Base-by-base conservation (phyloP, 768 basidiomycete genomes). In the Lentinula sp. region DNA sequence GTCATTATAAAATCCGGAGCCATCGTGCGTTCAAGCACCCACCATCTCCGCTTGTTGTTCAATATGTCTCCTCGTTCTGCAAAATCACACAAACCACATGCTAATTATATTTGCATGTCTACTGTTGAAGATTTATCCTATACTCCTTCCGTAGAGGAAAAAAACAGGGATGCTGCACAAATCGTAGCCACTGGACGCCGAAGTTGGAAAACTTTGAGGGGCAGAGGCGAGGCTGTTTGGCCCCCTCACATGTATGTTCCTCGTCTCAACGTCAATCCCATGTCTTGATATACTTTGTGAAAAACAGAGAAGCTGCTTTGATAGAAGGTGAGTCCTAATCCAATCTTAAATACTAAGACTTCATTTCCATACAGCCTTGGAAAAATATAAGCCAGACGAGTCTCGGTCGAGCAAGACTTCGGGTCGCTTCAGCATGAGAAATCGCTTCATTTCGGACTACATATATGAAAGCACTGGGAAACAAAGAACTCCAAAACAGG, bases 361-460 rank as follows among this genome's bases (percentile, higher is more conserved):
- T 8, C 18, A 45, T 5, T 45, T 50, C 65, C 57, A 52, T 65
- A 35, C 23, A 86, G 84, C 76, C 9, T 76, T 78, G 61, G 76
- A 75, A 68, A 78, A 73, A 52, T 84, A 85, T 67, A 73, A 76
- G 57, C 80, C 79, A 37, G 74, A 78, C 54, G 76, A 77, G 62
- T 77, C 77, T 63, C 76, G 79, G 65, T 78, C 81, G 51, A 77
- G 77, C 55, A 73, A 77, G 57, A 75, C 76, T 40, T 73, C 82
- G 5, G 81, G 78, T n/a, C 76, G 84, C 52, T 84, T 80, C 68
- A 84, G 84, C 28, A 78, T 80, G 71, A 78, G 84, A 57, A 86
- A 86, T 73, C 77, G 81, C 48, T 86, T 84, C 72, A 81, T 86
- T 64, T 82, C 84, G 50, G 80, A 85, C 62, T 79, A 83, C 66